Base-by-base conservation (phyloP, 129 eudicot species). In the Apium graveolens region DNA sequence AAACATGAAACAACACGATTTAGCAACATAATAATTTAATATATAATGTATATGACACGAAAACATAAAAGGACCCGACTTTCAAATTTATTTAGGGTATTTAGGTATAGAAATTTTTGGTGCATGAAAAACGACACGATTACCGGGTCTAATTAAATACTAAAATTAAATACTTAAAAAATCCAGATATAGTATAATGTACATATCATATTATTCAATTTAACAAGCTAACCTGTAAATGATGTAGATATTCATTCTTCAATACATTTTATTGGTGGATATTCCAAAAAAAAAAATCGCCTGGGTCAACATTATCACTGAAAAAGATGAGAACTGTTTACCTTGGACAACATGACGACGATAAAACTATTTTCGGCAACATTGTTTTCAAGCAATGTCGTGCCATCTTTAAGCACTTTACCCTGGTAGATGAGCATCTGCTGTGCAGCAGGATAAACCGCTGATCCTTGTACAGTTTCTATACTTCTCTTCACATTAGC, bases 391-490 rank as follows among this genome's bases (percentile, higher is more conserved):
- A 86, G 96, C 81, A 95, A 63, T 60, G 97, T 95, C 42, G 92
- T 91, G 70, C 79, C 84, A 87, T 95, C 97, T 84, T 90, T 91
- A 42, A 95, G 93, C 78, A 91, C 94, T 73, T 95, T 95, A 29
- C 98, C 98, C 78, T 90, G 92, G 78, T 91, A 86, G 51, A 95
- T 88, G 69, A 95, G 91, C 97, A 91, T 88, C 77, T 88, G 97
- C 71, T 86, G 89, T 27, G 87, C 85, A 74, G 96, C 96, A n/a
- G 98, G 98, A 87, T 88, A 94, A 41, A 81, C 86, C 79, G 84
- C 88, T 41, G 88, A 51, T 74, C 98, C 98, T 75, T 94, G 96
- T 31, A 80, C 89, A 73, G 77, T 77, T 83, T 94, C 97, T 80
- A 94, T 91, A 80, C 83, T 87, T 80, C 84, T 89, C 92, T 94